Conservation (phyloP, 805 yeast genomes). For the Metschnikowia borealis region DNA sequence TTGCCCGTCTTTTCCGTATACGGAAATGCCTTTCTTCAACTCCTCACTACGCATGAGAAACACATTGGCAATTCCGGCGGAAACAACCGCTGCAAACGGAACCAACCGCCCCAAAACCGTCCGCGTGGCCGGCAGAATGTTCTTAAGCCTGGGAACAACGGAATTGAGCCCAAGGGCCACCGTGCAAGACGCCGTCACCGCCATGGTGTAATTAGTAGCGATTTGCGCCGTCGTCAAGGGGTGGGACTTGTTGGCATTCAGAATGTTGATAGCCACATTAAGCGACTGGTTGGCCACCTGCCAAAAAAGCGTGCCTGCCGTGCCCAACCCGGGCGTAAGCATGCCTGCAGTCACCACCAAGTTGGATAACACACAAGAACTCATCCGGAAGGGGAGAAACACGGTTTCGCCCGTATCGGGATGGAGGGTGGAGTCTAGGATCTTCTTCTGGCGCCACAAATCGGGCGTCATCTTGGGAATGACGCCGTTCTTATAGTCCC, state of each 20-base stretch:
- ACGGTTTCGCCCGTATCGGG: slow-evolving; percentile 97
- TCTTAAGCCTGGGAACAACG: slow-evolving; percentile 78
- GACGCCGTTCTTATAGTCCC: slow-evolving; percentile 71
- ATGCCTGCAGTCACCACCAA: slow-evolving; percentile 95
- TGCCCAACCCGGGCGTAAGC: slow-evolving; percentile 91
- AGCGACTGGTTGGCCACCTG: slow-evolving; percentile 96
- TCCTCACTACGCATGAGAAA: slow-evolving; percentile 96
- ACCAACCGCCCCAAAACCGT: slow-evolving; percentile 79
- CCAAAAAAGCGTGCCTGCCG: slow-evolving; percentile 93
- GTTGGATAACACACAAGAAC: slow-evolving; percentile 89
- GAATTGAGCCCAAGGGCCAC: slow-evolving; percentile 93
- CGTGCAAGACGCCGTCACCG: slow-evolving; percentile 91
- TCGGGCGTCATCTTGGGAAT: slow-evolving; percentile 65
- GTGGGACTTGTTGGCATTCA: slow-evolving; percentile 93
- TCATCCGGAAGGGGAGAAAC: slow-evolving; percentile 92
- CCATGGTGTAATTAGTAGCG: slow-evolving; percentile 73
- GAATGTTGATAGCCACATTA: slow-evolving; percentile 94
- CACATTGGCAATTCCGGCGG: slow-evolving; percentile 96
- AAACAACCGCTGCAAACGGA: slow-evolving; percentile 97
- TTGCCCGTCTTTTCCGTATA: slow-evolving; percentile 59
- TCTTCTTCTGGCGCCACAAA: slow-evolving; percentile 83
- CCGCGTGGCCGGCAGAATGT: slow-evolving; percentile 64
- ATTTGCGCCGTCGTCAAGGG: slow-evolving; percentile 80
- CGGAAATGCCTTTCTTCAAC: slow-evolving; percentile 77
- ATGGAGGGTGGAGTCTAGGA: slow-evolving; percentile 88